Evolutionary conservation across 2,329 filamentous ascomycete genomes (phyloP), one percentile per base, ranked within the genome.

Genomic region (Fusarium albidum): DNA sequence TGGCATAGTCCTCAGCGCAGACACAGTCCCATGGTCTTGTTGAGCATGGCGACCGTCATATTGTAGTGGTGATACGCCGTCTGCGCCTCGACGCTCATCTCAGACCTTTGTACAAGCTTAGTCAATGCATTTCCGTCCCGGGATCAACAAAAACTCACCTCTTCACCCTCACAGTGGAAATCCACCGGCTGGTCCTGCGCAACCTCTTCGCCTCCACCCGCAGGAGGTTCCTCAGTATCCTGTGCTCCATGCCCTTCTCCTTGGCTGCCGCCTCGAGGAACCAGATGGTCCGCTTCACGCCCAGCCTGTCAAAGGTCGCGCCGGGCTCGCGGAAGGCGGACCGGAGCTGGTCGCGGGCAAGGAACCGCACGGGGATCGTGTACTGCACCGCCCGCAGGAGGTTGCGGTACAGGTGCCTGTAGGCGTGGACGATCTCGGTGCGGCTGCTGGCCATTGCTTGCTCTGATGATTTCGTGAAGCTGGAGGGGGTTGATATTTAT

Each of bases 331-430:
- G 82, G 67, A 91, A 91, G 9, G 82, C 84, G 7, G 68, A 65
- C 37, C 87, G 80, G 18, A 90, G 71, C 67, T 83, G 79, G 65
- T 87, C 79, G 51, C 84, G 83, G 13, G 84, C 77, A 5, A 82
- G 76, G 71, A 79, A 88, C 47, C 89, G 86, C 26, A 86, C 82
- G 13, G 90, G 90, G 57, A 82, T 82, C 12, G 89, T 83, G 75
- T 86, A 90, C 59, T 89, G 86, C 17, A 94, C 84, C 5, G 89
- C 91, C 26, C 80, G 83, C n/a, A 93, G 79, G 14, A 83, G 76
- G 7, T 79, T 79, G 45, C 87, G 85, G 68, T 89, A 88, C 28
- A 95, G 78, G 52, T 83, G 78, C 55, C 91, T 83, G 73, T 94
- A 95, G 39, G 88, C 85, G 62, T 82, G 79, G 32, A 87, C 68